phyloP scores from a whole-genome alignment of 73 alveolate genomes.

The Paramecium octaurelia region DNA sequence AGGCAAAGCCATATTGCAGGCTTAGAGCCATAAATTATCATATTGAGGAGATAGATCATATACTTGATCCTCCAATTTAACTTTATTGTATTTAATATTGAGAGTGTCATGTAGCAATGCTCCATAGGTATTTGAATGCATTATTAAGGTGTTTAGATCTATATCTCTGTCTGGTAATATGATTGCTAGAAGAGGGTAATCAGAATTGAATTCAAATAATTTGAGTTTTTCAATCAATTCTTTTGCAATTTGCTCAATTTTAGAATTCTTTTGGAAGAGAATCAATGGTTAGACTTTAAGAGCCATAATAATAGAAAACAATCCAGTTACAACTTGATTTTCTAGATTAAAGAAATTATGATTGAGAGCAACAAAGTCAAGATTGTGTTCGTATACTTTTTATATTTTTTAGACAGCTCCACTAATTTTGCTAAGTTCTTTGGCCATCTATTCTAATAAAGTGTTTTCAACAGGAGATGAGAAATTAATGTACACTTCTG shows the following conservation, averaged over 20 bases:
- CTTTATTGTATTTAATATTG: slow-evolving; percentile 50
- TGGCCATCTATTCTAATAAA: slow-evolving; percentile 37
- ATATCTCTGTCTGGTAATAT: slow-evolving; percentile 57
- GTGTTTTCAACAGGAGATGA: slow-evolving; percentile 15
- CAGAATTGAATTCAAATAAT: background rate
- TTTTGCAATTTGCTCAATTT: slow-evolving; percentile 22
- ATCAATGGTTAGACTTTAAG: slow-evolving; percentile 46
- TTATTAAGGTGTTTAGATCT: slow-evolving; percentile 34
- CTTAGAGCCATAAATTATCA: slow-evolving; percentile 48
- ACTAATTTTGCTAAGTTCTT: slow-evolving; percentile 38
- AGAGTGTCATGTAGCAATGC: slow-evolving; percentile 56
- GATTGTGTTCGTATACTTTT: slow-evolving; percentile 36
- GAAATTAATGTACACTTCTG: slow-evolving; percentile 44
- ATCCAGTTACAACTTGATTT: slow-evolving; percentile 26
- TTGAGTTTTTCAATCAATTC: slow-evolving; percentile 45
- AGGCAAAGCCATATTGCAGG: slow-evolving; percentile 22
- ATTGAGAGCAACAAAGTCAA: slow-evolving; percentile 45
- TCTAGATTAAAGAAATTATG: slow-evolving; percentile 30
- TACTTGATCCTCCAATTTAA: background rate
- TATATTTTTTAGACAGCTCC: slow-evolving; percentile 49
- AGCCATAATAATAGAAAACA: slow-evolving; percentile 14
- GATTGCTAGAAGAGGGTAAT: slow-evolving; percentile 13
- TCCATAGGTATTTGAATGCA: slow-evolving; percentile 56
- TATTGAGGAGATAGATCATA: background rate
- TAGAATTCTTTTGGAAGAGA: slow-evolving; percentile 5